A percentile compares a stretch with the other conserved stretches of the same genome.
Evolutionary conservation across 1,284 basidiomycete species (phyloP).

Genomic region (Coriolopsis trogii): DNA sequence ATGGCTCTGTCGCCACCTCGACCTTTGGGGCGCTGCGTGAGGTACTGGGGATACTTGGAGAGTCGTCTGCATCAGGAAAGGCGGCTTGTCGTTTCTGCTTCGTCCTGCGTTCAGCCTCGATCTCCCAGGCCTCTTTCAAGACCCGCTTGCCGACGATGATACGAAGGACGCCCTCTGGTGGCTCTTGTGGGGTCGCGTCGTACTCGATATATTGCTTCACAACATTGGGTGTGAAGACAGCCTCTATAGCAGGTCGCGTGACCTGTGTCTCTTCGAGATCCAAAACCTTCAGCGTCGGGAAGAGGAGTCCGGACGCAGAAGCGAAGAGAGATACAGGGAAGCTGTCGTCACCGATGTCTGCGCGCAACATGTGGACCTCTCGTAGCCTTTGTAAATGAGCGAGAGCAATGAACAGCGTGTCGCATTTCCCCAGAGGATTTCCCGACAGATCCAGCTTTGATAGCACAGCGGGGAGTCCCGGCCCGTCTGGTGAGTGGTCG

Average conservation of each 20-base stretch:
- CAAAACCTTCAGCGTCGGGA: constrained; percentile 55
- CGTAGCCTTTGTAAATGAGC: constrained; percentile 54
- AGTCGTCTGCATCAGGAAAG: too few relatives aligned
- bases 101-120: constrained; percentile 63
- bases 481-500: constrained; percentile 45
- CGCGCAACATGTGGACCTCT: constrained; percentile 57
- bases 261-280: constrained; percentile 69
- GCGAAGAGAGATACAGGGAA: constrained; percentile 51
- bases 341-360: constrained; percentile 61
- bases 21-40: too few relatives aligned
- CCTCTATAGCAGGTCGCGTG: constrained; percentile 46
- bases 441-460: constrained; percentile 43
- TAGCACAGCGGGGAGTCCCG: constrained; percentile 34
- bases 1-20: constrained; percentile 32
- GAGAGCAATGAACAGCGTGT: constrained; percentile 49
- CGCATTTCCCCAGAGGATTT: constrained; percentile 38
- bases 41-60: too few relatives aligned
- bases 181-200: constrained; percentile 54
- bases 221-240: constrained; percentile 40
- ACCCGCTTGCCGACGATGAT: constrained; percentile 71
- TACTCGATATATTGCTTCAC: constrained; percentile 52
- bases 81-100: constrained; percentile 32
- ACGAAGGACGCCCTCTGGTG: constrained; percentile 51
- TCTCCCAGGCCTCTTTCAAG: constrained; percentile 74
- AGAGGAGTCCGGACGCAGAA: constrained; percentile 34